Evolutionary conservation across 23 red algal species (phyloP).

Genomic region (Pyropia haitanensis): DNA sequence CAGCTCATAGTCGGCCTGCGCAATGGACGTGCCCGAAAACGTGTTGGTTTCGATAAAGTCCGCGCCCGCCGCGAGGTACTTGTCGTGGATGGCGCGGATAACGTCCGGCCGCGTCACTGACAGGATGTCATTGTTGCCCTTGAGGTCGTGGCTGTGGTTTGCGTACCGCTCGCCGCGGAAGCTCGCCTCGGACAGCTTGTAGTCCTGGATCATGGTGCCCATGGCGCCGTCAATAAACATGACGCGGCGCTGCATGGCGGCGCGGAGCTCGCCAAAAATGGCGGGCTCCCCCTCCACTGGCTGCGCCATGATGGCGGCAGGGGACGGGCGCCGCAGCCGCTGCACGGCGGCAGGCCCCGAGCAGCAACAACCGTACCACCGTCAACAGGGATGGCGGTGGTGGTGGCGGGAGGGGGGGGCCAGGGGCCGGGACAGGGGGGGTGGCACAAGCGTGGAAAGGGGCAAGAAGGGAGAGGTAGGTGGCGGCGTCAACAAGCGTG

Average conservation of each 20-base stretch:
- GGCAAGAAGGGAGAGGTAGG: no score
- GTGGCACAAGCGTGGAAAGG: no score
- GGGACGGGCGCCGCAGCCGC: no score
- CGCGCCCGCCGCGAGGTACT: constrained; percentile 58
- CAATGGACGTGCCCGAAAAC: constrained; percentile 66
- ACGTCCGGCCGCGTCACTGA: constrained; percentile 66
- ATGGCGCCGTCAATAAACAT: constrained; percentile 67
- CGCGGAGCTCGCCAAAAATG: constrained; percentile 65
- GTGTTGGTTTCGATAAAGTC: constrained; percentile 84
- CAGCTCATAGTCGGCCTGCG: constrained; percentile 70
- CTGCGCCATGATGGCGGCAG: constrained; percentile 20
- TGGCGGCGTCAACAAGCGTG: no score
- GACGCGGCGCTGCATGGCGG: constrained; percentile 38
- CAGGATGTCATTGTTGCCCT: constrained; percentile 79
- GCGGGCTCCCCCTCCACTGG: constrained; percentile 43
- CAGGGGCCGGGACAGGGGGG: no score
- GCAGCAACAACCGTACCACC: no score
- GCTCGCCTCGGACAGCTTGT: constrained; percentile 54
- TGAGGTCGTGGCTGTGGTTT: constrained; percentile 60
- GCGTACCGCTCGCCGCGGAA: constrained; percentile 71
- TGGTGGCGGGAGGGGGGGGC: no score
- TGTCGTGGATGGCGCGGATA: constrained; percentile 66
- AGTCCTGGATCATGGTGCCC: constrained; percentile 73
- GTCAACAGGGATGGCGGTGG: no score
- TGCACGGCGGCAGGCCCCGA: no score